Percentiles rank a stretch among this genome's conserved stretches.
phyloP scores from a whole-genome alignment of 768 basidiomycete species.

The Serendipita sp. region DNA sequence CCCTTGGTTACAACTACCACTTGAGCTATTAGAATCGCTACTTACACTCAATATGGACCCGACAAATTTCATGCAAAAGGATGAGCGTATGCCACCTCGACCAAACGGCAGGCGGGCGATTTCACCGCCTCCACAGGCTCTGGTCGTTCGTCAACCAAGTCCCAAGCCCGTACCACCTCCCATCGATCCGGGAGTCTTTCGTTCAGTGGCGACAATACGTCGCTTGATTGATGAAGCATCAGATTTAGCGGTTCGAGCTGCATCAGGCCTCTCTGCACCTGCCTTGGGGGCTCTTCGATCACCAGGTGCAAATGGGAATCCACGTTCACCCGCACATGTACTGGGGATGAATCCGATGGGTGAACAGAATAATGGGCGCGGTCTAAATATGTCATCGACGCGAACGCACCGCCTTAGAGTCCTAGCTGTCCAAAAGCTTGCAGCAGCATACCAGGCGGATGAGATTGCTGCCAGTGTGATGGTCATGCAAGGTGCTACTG shows the following conservation, averaged over 20 bases:
- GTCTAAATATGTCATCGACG: slow-evolving; percentile 70
- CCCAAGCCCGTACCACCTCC: slow-evolving; percentile 66
- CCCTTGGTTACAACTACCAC: slow-evolving; percentile 78
- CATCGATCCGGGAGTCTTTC: slow-evolving; percentile 79
- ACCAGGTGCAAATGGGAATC: slow-evolving; percentile 20
- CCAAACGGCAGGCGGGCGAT: slow-evolving; percentile 19
- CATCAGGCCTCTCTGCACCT: slow-evolving; percentile 64
- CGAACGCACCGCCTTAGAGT: slow-evolving; percentile 65
- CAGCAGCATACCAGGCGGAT: slow-evolving; percentile 70
- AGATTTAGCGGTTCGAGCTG: slow-evolving; percentile 73
- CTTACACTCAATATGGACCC: slow-evolving; percentile 66
- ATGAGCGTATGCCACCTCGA: slow-evolving; percentile 28
- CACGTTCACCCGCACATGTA: slow-evolving; percentile 49
- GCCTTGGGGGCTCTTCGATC: slow-evolving; percentile 49
- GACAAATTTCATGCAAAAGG: slow-evolving; percentile 32
- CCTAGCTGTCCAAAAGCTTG: slow-evolving; percentile 73
- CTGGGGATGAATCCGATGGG: slow-evolving; percentile 46
- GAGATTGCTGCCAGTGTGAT: slow-evolving; percentile 88
- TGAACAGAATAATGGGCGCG: slow-evolving; percentile 37
- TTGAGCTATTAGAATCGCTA: slow-evolving; percentile 72
- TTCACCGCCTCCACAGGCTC: slow-evolving; percentile 14
- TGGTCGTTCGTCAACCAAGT: slow-evolving; percentile 33
- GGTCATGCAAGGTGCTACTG: slow-evolving; percentile 88
- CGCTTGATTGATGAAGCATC: slow-evolving; percentile 78
- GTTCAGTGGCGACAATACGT: slow-evolving; percentile 56